A percentile compares a stretch with the other conserved stretches of the same genome.
These are phyloP conservation scores for Penicillium decumbens DNA, from an alignment of 2,329 filamentous ascomycete genomes.

Conservation along the genomic window DNA sequence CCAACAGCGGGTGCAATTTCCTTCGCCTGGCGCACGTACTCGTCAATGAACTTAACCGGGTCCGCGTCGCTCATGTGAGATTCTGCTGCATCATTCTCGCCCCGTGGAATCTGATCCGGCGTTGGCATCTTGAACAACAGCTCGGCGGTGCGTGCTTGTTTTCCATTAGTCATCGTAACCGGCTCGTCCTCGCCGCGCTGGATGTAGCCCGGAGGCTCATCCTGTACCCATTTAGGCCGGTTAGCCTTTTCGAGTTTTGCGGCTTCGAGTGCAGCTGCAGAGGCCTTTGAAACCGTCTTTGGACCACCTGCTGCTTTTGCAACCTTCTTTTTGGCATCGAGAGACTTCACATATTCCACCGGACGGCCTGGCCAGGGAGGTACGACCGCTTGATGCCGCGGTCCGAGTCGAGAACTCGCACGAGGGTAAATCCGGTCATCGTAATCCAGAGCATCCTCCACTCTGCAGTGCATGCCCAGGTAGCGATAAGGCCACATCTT, in stretches of 20 bases:
- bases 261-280: conserved; percentile 75
- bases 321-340: conserved; percentile 76
- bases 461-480: conserved; percentile 87
- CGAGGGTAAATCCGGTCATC: conserved; percentile 97
- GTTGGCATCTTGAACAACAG: conserved; percentile 73
- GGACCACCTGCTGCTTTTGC: conserved; percentile 56
- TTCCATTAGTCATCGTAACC: conserved; percentile 53
- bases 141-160: conserved; percentile 69
- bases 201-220: conserved; percentile 82
- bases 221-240: conserved; percentile 88
- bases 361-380: conserved; percentile 78
- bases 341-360: conserved; percentile 83
- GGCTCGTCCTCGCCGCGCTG: conserved; percentile 74
- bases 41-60: conserved; percentile 58
- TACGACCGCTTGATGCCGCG: conserved; percentile 84
- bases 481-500: conserved; percentile 97
- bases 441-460: conserved; percentile 92
- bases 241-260: conserved; percentile 75
- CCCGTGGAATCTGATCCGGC: conserved; percentile 45
- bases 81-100: conserved; percentile 39
- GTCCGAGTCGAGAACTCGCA: conserved; percentile 85
- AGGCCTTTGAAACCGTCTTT: conserved; percentile 56
- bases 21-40: conserved; percentile 70
- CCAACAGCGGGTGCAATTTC: conserved; percentile 61
- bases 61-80: conserved; percentile 34